Conservation (phyloP, 345 rosid species). For the Iberis pinnata region DNA sequence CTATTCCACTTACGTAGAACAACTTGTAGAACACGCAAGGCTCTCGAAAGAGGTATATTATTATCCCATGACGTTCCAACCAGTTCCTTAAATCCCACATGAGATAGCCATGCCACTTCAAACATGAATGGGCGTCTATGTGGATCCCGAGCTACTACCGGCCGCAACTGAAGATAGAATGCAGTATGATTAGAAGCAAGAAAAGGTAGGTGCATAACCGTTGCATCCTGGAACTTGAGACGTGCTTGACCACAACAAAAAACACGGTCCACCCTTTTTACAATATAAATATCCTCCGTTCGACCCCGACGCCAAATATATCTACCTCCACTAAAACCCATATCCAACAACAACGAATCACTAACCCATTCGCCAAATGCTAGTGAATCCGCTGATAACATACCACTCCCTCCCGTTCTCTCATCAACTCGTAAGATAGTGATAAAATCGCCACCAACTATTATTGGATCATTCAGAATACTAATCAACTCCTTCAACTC, state of each 20-base stretch:
- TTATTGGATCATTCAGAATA: neutral
- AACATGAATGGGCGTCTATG: neutral
- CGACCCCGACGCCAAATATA: neutral
- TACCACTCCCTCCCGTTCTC: neutral
- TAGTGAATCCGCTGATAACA: neutral
- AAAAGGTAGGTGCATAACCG: neutral
- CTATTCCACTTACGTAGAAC: too few species aligned
- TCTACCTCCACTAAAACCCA: neutral
- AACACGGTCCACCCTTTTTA: neutral
- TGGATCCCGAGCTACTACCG: rapidly evolving
- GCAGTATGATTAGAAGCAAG: neutral
- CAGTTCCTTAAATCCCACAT: too few species aligned
- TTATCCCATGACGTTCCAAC: too few species aligned
- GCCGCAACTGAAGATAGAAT: neutral
- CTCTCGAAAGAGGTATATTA: too few species aligned
- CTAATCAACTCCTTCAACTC: neutral
- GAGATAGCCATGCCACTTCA: neutral
- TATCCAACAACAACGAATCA: neutral
- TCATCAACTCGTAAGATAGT: neutral
- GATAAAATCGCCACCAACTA: neutral
- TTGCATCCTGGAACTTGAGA: neutral
- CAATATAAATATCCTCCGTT: neutral
- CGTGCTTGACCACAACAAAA: neutral
- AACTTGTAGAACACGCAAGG: too few species aligned
- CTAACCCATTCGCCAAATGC: neutral